Evolutionary conservation across 164 flowering plant species (phyloP), one percentile per base, ranked within the genome.

Genomic region (Macadamia tetraphylla): DNA sequence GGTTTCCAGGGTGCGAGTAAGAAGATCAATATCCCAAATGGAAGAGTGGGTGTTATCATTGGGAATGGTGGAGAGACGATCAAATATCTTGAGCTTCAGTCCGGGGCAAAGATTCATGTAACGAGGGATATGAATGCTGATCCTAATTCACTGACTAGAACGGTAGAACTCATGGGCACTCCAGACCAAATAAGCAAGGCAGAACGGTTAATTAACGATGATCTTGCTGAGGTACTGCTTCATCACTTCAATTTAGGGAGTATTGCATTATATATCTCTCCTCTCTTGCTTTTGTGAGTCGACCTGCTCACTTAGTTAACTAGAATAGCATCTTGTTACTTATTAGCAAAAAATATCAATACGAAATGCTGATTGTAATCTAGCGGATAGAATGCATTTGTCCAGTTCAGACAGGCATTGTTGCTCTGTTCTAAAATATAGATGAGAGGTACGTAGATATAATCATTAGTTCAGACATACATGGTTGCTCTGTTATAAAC

Each of bases 21-120:
- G 72, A 95, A 85, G 86, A 91, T 95, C 63, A 95, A 92, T 29
- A 85, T 95, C 64, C 99, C 99, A 15, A 91, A 88, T 74, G 94
- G 86, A 3, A 85, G 96, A 78, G 99, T 95, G 70, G 99, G 99
- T 67, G 99, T 95, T 55, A 95, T 95, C 23, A 95, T 95, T 80
- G 99, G 99, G 2, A 95, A 91, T 73, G 87, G 86, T 70, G 99
- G 99, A 32, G 98, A 95, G 70, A 95, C 99, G 6, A 92, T 95
- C 51, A 92, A 91, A 75, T 84, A 89, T 76, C 94, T 95, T 71
- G 98, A 95, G 74, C 71, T 73, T 66, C 96, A 91, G 71, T 95
- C 99, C 40, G 99, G 99, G 9, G 98, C 99, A 1, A 95, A 87
- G 79, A 95, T 95, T 81, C 99, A 95, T 77, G 96, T 95, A 31